phyloP scores from a whole-genome alignment of 805 yeast species.

The Isabelozyma pseudorhagii region DNA sequence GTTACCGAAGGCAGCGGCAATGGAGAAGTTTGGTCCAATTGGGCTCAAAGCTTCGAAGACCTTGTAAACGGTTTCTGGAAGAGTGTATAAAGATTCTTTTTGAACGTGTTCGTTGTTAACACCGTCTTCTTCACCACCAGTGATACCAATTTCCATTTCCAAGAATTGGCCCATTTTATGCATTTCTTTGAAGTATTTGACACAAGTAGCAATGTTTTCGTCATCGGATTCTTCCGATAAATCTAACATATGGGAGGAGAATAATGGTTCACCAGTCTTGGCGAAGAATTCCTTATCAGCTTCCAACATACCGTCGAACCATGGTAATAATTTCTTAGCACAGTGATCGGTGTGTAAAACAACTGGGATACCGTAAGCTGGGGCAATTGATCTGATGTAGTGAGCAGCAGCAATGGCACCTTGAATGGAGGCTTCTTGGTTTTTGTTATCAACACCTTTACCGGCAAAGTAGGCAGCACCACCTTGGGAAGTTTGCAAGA shows the following conservation, averaged over 20 bases:
- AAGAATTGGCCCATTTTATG: constrained; percentile 94
- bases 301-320: constrained; percentile 97
- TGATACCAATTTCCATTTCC: constrained; percentile 99
- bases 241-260: constrained; percentile 99
- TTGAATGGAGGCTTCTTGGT: constrained; percentile 90
- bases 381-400: constrained; percentile 95
- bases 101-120: constrained; percentile 95
- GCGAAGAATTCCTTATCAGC: constrained; percentile 94
- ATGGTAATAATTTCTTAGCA: constrained; percentile 95
- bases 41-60: constrained; percentile 88
- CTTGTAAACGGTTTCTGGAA: constrained; percentile 89
- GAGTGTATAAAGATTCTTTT: constrained; percentile 86
- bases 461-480: constrained; percentile 99
- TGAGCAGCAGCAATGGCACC: constrained; percentile 98
- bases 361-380: constrained; percentile 95
- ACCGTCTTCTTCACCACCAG: constrained; percentile 99
- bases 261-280: constrained; percentile 87
- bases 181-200: constrained; percentile 91
- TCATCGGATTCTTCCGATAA: constrained; percentile 95
- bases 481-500: constrained; percentile 96
- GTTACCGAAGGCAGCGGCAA: constrained; percentile 99
- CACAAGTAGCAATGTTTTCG: constrained; percentile 92
- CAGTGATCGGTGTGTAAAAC: constrained; percentile 98
- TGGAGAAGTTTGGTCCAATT: constrained; percentile 96
- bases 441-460: constrained; percentile 92